Conservation (phyloP, 2,329 filamentous ascomycete species). For the Ceratocystis variospora region DNA sequence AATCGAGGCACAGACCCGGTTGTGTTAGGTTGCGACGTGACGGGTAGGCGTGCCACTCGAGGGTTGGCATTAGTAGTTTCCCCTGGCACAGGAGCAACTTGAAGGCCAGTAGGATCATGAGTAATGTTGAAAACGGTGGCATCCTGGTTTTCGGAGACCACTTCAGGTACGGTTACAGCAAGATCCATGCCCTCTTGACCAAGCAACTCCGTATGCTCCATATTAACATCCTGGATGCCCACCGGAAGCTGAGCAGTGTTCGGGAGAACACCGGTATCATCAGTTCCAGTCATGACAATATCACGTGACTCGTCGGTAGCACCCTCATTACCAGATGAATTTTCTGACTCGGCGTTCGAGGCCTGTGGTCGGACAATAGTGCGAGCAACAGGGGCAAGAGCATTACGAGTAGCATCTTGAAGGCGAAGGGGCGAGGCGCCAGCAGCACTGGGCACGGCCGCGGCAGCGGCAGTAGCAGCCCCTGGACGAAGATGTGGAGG, state of each 20-base stretch:
- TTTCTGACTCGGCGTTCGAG: conserved; percentile 59
- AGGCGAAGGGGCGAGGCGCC: neutral
- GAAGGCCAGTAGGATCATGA: conserved; percentile 72
- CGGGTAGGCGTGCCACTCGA: conserved; percentile 13
- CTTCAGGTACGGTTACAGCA: conserved; percentile 58
- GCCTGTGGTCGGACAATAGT: conserved; percentile 33
- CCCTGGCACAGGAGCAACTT: conserved; percentile 57
- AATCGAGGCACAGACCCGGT: conserved; percentile 65
- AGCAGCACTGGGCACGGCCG: conserved; percentile 33
- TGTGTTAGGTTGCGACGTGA: conserved; percentile 24
- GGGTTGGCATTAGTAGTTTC: conserved; percentile 48
- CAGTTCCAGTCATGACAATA: conserved; percentile 64
- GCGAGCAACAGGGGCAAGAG: conserved; percentile 33
- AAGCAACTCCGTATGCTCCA: conserved; percentile 56
- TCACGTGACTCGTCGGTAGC: conserved; percentile 65
- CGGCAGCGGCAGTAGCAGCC: conserved; percentile 75
- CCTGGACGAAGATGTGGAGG: conserved; percentile 34
- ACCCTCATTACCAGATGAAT: conserved; percentile 70
- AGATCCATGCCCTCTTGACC: conserved; percentile 43
- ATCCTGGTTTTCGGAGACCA: conserved; percentile 72
- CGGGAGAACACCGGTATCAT: conserved; percentile 33
- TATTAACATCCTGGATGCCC: conserved; percentile 66
- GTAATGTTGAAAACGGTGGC: conserved; percentile 89
- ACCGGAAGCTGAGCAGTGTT: conserved; percentile 56
- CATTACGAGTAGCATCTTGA: neutral